Base-by-base conservation (phyloP, 495 filamentous ascomycete species). In the Penicillium cosmopolitanum region DNA sequence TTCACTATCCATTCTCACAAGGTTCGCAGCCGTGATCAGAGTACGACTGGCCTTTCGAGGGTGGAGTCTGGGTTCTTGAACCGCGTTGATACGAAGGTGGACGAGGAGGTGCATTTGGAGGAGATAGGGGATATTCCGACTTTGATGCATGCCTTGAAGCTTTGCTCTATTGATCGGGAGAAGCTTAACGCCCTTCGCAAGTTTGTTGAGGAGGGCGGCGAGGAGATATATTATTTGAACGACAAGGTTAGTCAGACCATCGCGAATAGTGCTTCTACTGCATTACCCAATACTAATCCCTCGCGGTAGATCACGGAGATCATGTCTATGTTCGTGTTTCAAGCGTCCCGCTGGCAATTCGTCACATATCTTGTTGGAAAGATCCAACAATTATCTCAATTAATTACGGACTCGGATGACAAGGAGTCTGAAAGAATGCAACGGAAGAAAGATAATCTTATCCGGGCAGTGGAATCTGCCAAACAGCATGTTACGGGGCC, bases 241-340 rank as follows among this genome's bases (percentile, higher is more conserved):
- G 84, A 89, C 12, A 80, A 84, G 68, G 84, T 86, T 61, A 53
- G 71, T 33, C 19, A n/a, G 1, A 31, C 5, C 28, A 13, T 16
- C 7, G 4, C n/a, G 36, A 3, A 40, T 40, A 36, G 12, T 4
- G 36, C 23, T 28, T 7, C 6, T n/a, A 18, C 5, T 15, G 31
- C 18, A 16, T n/a, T 16, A 4, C 19, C 12, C 69, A 57, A 66
- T n/a, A 25, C 33, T 31, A 25, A 53, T 15, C 53, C 13, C 54
- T n/a, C 23, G 13, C 42, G 36, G 9, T 36, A 79, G 77, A 93
- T 98, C 76, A 89, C 89, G 23, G 83, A 89, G 19, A 91, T 98
- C 63, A 93, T 97, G 89, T 69, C 83, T 2, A 74, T 87, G 58
- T 92, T 98, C 72, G 81, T 98, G 43, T 98, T 96, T 71, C 94